Evolutionary conservation across 2,329 filamentous ascomycete genomes (phyloP).

Genomic region (Mycocentrospora acerina): DNA sequence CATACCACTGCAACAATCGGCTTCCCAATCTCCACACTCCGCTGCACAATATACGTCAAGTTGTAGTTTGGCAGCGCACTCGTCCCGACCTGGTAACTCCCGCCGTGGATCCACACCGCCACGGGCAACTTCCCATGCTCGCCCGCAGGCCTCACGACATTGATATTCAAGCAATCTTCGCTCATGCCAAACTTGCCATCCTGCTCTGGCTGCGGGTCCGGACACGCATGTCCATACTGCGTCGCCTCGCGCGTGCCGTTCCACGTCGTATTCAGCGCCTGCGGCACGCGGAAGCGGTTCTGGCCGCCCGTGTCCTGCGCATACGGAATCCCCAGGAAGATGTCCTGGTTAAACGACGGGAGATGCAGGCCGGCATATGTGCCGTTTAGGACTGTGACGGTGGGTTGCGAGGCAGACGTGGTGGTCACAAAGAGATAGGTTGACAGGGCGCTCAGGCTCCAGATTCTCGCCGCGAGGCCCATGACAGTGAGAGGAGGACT

Average conservation of each 20-base stretch:
- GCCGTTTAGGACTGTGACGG: constrained; percentile 35
- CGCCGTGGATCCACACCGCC: constrained; percentile 62
- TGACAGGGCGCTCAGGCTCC: constrained; percentile 16
- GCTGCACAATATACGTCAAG: constrained; percentile 59
- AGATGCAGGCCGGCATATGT: constrained; percentile 38
- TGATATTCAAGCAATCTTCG: constrained; percentile 65
- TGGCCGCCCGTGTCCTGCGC: constrained; percentile 56
- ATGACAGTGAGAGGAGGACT: constrained; percentile 12
- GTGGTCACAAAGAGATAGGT: constrained; percentile 14
- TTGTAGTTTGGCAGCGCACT: constrained; percentile 59
- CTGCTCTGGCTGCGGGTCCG: constrained; percentile 31
- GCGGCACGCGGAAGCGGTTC: constrained; percentile 56
- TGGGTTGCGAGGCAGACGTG: constrained; percentile 20
- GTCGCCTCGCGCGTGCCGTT: constrained; percentile 43
- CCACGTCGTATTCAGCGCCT: constrained; percentile 50
- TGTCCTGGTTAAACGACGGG: constrained; percentile 45
- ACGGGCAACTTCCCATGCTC: constrained; percentile 53
- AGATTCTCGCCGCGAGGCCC: constrained; percentile 16
- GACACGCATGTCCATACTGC: constrained; percentile 46
- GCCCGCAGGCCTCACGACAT: constrained; percentile 59
- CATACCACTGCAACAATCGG: constrained; percentile 33
- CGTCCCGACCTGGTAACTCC: constrained; percentile 47
- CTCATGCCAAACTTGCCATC: constrained; percentile 41
- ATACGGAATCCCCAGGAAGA: constrained; percentile 57
- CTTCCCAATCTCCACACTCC: constrained; percentile 41